Evolutionary conservation across 805 yeast genomes (phyloP).

Genomic region (Ogataea degrootiae): DNA sequence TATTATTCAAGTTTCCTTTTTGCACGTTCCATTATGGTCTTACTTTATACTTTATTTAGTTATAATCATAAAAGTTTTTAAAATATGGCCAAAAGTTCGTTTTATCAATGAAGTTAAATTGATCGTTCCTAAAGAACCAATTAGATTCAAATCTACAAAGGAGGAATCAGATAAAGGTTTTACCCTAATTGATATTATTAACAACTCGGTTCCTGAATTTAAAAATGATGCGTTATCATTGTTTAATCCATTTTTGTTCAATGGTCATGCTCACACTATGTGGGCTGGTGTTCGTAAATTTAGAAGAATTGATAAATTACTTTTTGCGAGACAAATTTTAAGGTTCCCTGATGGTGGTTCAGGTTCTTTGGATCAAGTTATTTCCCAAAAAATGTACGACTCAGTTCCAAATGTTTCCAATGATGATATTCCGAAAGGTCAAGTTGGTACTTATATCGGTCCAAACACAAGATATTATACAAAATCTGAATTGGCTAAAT

Average conservation of each 20-base stretch:
- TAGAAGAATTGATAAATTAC: slow-evolving; percentile 47
- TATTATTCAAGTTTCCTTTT: slow-evolving; percentile 2
- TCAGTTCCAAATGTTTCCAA: slow-evolving; percentile 14
- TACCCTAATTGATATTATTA: slow-evolving; percentile 14
- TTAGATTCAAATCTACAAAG: slow-evolving; percentile 1
- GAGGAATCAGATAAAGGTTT: not conserved
- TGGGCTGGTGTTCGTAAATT: slow-evolving; percentile 55
- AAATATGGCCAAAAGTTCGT: slow-evolving; percentile 1
- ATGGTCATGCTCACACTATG: slow-evolving; percentile 76
- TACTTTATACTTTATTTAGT: slow-evolving; percentile 3
- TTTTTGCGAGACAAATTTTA: slow-evolving; percentile 70
- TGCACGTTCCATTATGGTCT: slow-evolving; percentile 11
- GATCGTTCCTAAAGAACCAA: slow-evolving; percentile 8
- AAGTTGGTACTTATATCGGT: slow-evolving; percentile 35
- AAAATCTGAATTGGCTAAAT: slow-evolving; percentile 36
- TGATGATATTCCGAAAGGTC: slow-evolving; percentile 32
- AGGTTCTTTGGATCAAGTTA: slow-evolving; percentile 70
- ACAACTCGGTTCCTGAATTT: slow-evolving; percentile 36
- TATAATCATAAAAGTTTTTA: not conserved
- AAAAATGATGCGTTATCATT: slow-evolving; percentile 44
- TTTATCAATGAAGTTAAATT: slow-evolving; percentile 10
- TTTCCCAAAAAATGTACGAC: slow-evolving; percentile 32
- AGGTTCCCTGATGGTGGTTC: slow-evolving; percentile 62
- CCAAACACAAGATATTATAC: slow-evolving; percentile 50
- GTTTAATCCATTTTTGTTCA: slow-evolving; percentile 59